Conservation (phyloP, 2,329 filamentous ascomycete genomes). For the Phialophora chinensis region DNA sequence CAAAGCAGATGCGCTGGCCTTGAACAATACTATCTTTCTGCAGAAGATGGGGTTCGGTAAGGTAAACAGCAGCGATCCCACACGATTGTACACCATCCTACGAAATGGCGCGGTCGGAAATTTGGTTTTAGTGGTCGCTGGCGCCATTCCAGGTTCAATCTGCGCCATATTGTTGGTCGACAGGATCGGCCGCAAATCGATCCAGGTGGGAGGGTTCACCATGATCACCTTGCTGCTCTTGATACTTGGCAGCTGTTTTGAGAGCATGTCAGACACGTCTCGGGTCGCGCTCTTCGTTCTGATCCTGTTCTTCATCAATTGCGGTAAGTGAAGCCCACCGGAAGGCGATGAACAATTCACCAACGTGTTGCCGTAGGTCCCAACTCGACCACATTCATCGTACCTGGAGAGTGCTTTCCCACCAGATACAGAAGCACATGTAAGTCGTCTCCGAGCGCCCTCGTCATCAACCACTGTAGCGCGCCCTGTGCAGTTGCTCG, state of each 20-base stretch:
- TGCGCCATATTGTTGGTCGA: constrained; percentile 77
- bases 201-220: constrained; percentile 69
- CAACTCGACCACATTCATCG: constrained; percentile 69
- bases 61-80: constrained; percentile 54
- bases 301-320: constrained; percentile 70
- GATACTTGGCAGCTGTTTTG: constrained; percentile 65
- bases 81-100: constrained; percentile 66
- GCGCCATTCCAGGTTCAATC: constrained; percentile 82
- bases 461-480: background rate
- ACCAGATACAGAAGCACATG: constrained; percentile 66
- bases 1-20: constrained; percentile 62
- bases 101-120: constrained; percentile 79
- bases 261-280: constrained; percentile 54
- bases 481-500: background rate
- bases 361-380: constrained; percentile 47
- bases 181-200: constrained; percentile 75
- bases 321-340: constrained; percentile 47
- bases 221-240: constrained; percentile 68
- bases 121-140: constrained; percentile 76
- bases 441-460: background rate
- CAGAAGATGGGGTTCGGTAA: constrained; percentile 72
- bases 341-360: background rate
- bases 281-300: constrained; percentile 68
- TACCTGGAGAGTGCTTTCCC: constrained; percentile 69
- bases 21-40: constrained; percentile 78